phyloP scores from a whole-genome alignment of 441 rosid genomes.

The Croton setiger region DNA sequence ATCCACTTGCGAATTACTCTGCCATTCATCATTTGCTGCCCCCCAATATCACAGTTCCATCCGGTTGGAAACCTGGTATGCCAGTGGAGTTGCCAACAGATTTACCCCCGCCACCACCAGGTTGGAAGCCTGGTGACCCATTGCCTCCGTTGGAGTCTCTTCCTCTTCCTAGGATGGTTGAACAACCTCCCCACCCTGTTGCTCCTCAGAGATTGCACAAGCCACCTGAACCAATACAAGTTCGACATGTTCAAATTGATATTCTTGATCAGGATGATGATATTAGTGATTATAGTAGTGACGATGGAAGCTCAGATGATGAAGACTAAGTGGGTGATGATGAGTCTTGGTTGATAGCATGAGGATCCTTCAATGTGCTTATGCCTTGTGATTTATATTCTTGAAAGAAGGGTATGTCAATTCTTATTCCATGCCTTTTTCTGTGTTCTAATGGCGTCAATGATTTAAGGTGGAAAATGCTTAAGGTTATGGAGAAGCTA shows the following conservation, averaged over 20 bases:
- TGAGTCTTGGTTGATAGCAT: background rate
- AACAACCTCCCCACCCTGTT: constrained; percentile 41
- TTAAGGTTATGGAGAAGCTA: too few relatives aligned
- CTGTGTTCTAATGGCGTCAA: background rate
- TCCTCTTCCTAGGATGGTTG: constrained; percentile 45
- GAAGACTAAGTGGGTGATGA: constrained; percentile 40
- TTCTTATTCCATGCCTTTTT: background rate
- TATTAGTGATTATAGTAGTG: constrained; percentile 74
- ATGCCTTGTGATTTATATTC: background rate
- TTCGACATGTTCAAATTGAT: constrained; percentile 80
- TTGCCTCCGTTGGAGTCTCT: constrained; percentile 63
- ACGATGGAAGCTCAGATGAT: constrained; percentile 76
- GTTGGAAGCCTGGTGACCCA: constrained; percentile 93
- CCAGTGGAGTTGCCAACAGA: constrained; percentile 70
- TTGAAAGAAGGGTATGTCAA: background rate
- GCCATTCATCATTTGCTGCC: constrained; percentile 62
- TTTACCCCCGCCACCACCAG: constrained; percentile 78
- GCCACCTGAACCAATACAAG: constrained; percentile 72
- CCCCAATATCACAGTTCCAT: constrained; percentile 54
- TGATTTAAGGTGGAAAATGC: background rate
- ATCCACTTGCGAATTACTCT: constrained; percentile 36
- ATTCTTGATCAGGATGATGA: constrained; percentile 72
- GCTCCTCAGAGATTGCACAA: constrained; percentile 49
- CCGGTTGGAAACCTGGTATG: constrained; percentile 97
- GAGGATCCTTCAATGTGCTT: background rate